These are phyloP conservation scores for Lactifluus pinguis DNA, from an alignment of 768 basidiomycete genomes.

Conservation along the genomic window DNA sequence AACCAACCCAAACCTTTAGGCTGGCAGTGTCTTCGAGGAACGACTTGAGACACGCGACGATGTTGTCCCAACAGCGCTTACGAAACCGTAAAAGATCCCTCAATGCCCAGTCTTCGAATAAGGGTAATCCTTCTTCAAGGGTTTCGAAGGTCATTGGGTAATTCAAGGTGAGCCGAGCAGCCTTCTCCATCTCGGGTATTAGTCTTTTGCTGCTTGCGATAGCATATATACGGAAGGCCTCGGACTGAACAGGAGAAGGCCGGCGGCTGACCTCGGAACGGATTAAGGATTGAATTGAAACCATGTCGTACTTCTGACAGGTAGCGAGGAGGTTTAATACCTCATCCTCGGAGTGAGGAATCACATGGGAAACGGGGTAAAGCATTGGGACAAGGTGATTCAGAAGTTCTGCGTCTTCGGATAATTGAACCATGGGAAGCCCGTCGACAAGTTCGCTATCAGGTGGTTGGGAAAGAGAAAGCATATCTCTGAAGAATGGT, in stretches of 20 bases:
- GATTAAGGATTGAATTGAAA: neutral
- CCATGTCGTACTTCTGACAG: constrained; percentile 21
- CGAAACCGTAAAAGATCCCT: neutral
- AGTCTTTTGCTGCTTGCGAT: constrained; percentile 6
- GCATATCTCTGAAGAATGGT: neutral
- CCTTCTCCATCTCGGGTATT: neutral
- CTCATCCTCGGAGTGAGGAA: neutral
- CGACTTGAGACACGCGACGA: neutral
- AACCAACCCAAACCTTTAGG: neutral
- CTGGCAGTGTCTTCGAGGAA: neutral
- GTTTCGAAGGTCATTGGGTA: neutral
- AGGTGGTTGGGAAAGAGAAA: neutral
- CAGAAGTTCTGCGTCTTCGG: neutral
- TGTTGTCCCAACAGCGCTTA: neutral
- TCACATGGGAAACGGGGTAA: neutral
- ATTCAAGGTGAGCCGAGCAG: neutral
- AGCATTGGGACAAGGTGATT: neutral
- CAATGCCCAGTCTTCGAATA: neutral
- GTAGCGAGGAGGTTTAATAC: constrained; percentile 11
- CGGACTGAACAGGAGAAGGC: neutral
- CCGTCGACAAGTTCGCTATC: neutral
- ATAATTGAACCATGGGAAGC: neutral
- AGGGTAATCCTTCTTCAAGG: neutral
- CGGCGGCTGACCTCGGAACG: neutral
- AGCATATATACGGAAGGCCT: constrained; percentile 10